Percentiles rank a stretch among this genome's conserved stretches.
phyloP scores from a whole-genome alignment of 495 filamentous ascomycete genomes.

The Aspergillus nanangensis region DNA sequence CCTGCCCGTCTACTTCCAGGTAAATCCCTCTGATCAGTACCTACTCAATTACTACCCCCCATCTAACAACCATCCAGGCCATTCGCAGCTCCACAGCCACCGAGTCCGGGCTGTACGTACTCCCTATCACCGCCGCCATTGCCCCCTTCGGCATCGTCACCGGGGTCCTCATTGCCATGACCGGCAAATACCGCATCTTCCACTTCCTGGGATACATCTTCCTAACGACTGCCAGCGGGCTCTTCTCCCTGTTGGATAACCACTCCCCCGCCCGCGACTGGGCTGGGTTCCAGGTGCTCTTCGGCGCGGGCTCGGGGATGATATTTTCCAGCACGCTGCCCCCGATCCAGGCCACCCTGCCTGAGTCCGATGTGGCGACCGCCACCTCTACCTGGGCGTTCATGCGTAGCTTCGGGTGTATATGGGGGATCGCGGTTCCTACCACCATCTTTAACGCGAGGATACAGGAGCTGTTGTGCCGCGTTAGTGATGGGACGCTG shows the following conservation, averaged over 20 bases:
- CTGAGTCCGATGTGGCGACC: constrained; percentile 30
- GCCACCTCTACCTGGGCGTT: constrained; percentile 39
- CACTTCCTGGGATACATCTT: neutral
- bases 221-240: neutral
- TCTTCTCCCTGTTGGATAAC: neutral
- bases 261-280: neutral
- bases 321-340: constrained; percentile 13
- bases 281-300: neutral
- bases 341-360: constrained; percentile 25
- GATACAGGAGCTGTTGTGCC: constrained; percentile 5
- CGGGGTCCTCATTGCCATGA: neutral
- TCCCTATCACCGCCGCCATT: neutral
- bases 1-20: neutral
- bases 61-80: too few relatives aligned
- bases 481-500: constrained; percentile 4
- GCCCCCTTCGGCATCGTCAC: neutral
- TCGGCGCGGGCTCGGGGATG: neutral
- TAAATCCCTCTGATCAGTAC: too few relatives aligned
- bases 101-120: neutral
- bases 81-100: neutral
- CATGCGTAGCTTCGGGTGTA: constrained; percentile 36
- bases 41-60: too few relatives aligned
- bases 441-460: constrained; percentile 44
- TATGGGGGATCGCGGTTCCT: constrained; percentile 48
- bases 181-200: neutral